Evolutionary conservation across 345 rosid species (phyloP), one percentile per base, ranked within the genome.

Genomic region (Jatropha curcas): DNA sequence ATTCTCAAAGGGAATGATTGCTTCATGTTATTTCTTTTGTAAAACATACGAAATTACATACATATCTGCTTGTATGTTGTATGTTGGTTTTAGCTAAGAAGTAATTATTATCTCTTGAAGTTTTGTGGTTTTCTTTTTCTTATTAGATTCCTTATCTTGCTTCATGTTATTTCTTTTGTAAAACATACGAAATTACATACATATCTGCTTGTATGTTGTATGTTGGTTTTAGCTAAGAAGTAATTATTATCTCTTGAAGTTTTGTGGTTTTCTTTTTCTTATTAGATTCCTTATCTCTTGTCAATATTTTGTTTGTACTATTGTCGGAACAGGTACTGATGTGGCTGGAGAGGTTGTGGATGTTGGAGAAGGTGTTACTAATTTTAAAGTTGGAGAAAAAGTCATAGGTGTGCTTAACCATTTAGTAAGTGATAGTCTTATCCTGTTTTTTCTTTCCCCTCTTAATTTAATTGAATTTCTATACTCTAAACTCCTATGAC

Each of bases 331-430:
- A 77, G 84, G 60, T 41, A 75, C 82, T 22, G 86, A 80, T 80
- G 79, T 83, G 52, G 81, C 76, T 9, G 84, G 86, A 68, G 82
- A 81, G 65, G 77, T 81, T 52, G 62, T 76, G 12, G 77, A 78
- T 72, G 78, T 81, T 50, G 86, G 86, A 22, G 41, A 67, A 50
- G 81, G 60, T 10, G 82, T 81, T 13, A 59, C 74, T 37, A 71
- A 78, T 19, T 78, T 81, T 68, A 78, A 78, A 63, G 12, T 45
- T 9, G 84, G 86, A 2, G 81, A 81, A 55, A 78, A 81, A 81
- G 82, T 83, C 13, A 75, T 81, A 2, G 81, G 84, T 43, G 16
- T 78, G 34, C 76, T 83, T 6, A 28, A 35, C 67, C 71, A 46
- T 11, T 7, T 35, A 2, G 84, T 76, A 67, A 71, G 53, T 24